phyloP scores from a whole-genome alignment of 306 rosid species.

The Cicer arietinum region DNA sequence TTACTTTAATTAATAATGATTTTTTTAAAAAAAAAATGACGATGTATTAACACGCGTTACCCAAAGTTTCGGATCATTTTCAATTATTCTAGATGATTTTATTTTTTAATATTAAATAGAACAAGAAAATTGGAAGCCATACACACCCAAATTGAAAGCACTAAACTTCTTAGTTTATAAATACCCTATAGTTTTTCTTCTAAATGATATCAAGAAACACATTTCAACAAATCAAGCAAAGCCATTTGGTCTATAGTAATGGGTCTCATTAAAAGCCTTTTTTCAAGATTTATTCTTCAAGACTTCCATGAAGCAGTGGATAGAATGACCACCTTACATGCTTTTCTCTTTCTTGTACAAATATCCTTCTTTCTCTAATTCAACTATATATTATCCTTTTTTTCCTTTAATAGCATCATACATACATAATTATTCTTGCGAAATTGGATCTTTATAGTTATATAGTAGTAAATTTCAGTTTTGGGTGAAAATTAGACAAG shows the following conservation, averaged over 20 bases:
- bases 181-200: slow-evolving; percentile 12
- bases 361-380: background rate
- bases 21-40: too few species aligned
- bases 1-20: too few species aligned
- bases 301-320: slow-evolving; percentile 56
- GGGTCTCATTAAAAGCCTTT: slow-evolving; percentile 37
- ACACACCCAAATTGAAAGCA: background rate
- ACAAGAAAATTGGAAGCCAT: background rate
- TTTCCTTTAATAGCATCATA: background rate
- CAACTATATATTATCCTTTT: background rate
- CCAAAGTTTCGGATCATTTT: background rate
- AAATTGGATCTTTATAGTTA: too few species aligned
- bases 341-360: slow-evolving; percentile 55
- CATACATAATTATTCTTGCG: background rate
- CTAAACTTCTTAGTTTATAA: slow-evolving; percentile 8
- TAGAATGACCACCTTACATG: slow-evolving; percentile 54
- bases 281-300: slow-evolving; percentile 38
- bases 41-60: background rate
- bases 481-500: too few species aligned
- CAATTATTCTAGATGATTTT: background rate
- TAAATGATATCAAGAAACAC: background rate
- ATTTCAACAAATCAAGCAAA: slow-evolving; percentile 33
- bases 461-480: too few species aligned
- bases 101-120: background rate
- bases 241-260: slow-evolving; percentile 36